Conservation (phyloP, 352 stramenopile species). For the Globisporangium camurandrum region DNA sequence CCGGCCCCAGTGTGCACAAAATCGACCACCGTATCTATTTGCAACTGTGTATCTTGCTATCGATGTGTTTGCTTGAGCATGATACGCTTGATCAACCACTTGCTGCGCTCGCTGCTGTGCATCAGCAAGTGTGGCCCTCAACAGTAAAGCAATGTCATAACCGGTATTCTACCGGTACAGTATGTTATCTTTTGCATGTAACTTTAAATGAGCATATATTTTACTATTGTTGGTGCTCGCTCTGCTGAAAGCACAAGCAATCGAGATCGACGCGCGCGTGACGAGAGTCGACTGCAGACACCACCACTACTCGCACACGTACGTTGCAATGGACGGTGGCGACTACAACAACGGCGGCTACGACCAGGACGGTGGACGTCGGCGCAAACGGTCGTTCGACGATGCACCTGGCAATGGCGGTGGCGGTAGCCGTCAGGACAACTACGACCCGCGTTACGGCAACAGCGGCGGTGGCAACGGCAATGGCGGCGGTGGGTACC, state of each 20-base stretch:
- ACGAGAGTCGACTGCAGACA: neutral
- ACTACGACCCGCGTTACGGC: conserved; percentile 9
- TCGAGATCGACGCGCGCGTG: neutral
- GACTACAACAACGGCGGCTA: conserved; percentile 16
- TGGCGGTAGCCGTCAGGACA: conserved; percentile 5
- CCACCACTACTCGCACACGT: too few species aligned
- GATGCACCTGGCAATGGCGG: conserved; percentile 19
- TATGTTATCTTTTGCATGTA: too few species aligned
- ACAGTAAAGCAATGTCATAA: too few species aligned
- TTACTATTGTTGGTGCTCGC: too few species aligned
- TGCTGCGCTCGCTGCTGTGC: too few species aligned
- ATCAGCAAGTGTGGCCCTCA: too few species aligned
- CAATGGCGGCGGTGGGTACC: conserved; percentile 28
- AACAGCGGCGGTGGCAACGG: conserved; percentile 23
- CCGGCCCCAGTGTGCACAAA: neutral
- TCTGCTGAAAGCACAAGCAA: too few species aligned
- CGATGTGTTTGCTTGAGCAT: too few species aligned
- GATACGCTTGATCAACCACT: too few species aligned
- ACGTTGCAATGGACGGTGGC: conserved; percentile 27
- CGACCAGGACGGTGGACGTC: conserved; percentile 16
- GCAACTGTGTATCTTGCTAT: neutral
- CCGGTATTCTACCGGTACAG: too few species aligned
- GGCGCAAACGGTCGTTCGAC: conserved; percentile 59
- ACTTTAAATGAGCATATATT: too few species aligned
- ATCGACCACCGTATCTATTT: neutral